Evolutionary conservation across 495 filamentous ascomycete species (phyloP).

Genomic region (Lichenothelia convexa): DNA sequence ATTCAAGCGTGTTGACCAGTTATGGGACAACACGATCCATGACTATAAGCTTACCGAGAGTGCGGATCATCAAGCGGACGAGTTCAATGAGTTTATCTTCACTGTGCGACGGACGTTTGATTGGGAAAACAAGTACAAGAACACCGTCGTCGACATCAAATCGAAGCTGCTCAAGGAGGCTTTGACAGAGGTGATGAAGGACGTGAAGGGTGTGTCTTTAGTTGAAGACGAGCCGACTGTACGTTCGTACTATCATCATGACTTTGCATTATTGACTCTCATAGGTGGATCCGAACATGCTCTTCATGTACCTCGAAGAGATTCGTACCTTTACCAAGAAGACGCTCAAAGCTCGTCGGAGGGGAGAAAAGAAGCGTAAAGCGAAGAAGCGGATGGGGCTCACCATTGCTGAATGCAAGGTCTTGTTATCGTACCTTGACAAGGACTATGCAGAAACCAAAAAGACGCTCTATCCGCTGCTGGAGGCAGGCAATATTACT

Average conservation of each 20-base stretch:
- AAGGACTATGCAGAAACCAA: slow-evolving; percentile 63
- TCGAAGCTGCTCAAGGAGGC: slow-evolving; percentile 59
- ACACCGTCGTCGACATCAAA: slow-evolving; percentile 72
- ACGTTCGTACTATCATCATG: slow-evolving; percentile 4
- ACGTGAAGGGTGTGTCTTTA: slow-evolving; percentile 61
- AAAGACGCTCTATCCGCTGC: slow-evolving; percentile 64
- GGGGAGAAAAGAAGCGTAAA: slow-evolving; percentile 46
- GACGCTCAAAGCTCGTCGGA: slow-evolving; percentile 42
- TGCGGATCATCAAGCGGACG: slow-evolving; percentile 51
- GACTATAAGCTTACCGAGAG: slow-evolving; percentile 73
- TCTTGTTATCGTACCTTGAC: slow-evolving; percentile 66
- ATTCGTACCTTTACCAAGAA: slow-evolving; percentile 43
- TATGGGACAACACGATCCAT: slow-evolving; percentile 42
- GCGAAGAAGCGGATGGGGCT: slow-evolving; percentile 34
- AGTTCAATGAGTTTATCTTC: slow-evolving; percentile 76
- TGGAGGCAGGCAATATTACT: slow-evolving; percentile 72
- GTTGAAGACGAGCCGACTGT: slow-evolving; percentile 59
- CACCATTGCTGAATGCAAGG: slow-evolving; percentile 48
- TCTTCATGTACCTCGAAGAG: slow-evolving; percentile 77
- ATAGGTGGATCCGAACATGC: slow-evolving; percentile 56
- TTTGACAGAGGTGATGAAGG: slow-evolving; percentile 58
- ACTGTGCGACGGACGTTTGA: slow-evolving; percentile 72
- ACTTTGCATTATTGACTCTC: no score
- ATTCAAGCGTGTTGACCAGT: slow-evolving; percentile 74
- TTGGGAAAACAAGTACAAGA: slow-evolving; percentile 70